These are phyloP conservation scores for Ambrosiella xylebori DNA, from an alignment of 2,329 filamentous ascomycete genomes.

Conservation along the genomic window DNA sequence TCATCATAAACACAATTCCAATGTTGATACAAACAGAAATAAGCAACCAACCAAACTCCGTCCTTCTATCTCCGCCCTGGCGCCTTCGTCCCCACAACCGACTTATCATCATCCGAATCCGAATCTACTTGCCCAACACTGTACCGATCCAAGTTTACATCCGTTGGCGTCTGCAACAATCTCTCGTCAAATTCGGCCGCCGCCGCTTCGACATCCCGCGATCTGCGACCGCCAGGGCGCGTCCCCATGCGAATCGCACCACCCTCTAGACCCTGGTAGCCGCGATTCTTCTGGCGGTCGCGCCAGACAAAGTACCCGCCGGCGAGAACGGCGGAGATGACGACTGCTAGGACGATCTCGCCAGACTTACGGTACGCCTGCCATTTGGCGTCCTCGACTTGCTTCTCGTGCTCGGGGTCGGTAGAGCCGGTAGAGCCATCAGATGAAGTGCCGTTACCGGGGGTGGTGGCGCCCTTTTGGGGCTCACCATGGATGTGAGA, in stretches of 20 bases:
- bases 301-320: constrained; percentile 63
- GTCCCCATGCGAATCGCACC: constrained; percentile 17
- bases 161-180: constrained; percentile 31
- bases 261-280: constrained; percentile 34
- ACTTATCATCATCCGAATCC: constrained; percentile 18
- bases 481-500: constrained; percentile 75
- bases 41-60: neutral
- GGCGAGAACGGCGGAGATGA: constrained; percentile 50
- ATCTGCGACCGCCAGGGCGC: constrained; percentile 16
- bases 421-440: constrained; percentile 38
- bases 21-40: neutral
- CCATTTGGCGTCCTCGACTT: constrained; percentile 72
- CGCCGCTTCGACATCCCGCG: constrained; percentile 40
- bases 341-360: constrained; percentile 68
- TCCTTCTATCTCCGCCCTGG: neutral
- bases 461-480: constrained; percentile 28
- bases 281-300: constrained; percentile 36
- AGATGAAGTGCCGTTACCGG: constrained; percentile 26
- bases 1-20: neutral
- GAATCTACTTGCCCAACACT: constrained; percentile 37
- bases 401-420: constrained; percentile 42
- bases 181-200: constrained; percentile 48
- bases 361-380: constrained; percentile 76
- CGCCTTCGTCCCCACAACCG: constrained; percentile 1
- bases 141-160: constrained; percentile 31